Evolutionary conservation across 306 rosid species (phyloP), one percentile per base, ranked within the genome.

Genomic region (Castanea sativa): DNA sequence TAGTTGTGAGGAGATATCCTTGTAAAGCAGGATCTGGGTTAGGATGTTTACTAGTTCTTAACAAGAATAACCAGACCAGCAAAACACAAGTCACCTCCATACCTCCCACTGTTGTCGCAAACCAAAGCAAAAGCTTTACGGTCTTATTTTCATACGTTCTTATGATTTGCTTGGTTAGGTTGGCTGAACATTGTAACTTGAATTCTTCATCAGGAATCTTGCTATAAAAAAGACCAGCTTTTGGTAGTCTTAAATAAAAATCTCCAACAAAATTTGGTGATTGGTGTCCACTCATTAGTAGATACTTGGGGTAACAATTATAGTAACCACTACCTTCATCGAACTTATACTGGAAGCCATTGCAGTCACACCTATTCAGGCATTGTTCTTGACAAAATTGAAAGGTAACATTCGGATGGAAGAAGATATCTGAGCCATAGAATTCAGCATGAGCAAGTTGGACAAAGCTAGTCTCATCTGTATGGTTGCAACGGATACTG

Each of bases 401-500:
- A 30, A 81, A 76, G 73, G 85, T 89, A 30, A 83, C 53, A 41
- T 85, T 90, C 1, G 0, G 5, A 16, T 2, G 51, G 64, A 59
- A 9, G 12, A 68, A 52, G 5, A 35, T 49, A 53, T 89, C 90
- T 52, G 86, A 88, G 20, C 97, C 97, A 21, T 11, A 88, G 5
- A 76, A 76, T 27, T 92, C 97, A 73, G 67, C 69, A 30, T 25
- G 71, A 18, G 41, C 41, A 23, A 90, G 81, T 60, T 5, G 81
- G 32, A 88, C 23, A 73, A 87, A 91, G 33, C 55, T 83, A 29
- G 74, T 69, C 18, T 53, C 72, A 33, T 69, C 55, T 3, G 20
- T 60, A 5, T 20, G 3, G 1, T 61, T 51, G 77, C 91, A 89
- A 58, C 80, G 63, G 56, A 73, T 21, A 23, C 71, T 27, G 21